Evolutionary conservation across 257 asterid species (phyloP), one percentile per base, ranked within the genome.

Genomic region (Handroanthus guayacan): DNA sequence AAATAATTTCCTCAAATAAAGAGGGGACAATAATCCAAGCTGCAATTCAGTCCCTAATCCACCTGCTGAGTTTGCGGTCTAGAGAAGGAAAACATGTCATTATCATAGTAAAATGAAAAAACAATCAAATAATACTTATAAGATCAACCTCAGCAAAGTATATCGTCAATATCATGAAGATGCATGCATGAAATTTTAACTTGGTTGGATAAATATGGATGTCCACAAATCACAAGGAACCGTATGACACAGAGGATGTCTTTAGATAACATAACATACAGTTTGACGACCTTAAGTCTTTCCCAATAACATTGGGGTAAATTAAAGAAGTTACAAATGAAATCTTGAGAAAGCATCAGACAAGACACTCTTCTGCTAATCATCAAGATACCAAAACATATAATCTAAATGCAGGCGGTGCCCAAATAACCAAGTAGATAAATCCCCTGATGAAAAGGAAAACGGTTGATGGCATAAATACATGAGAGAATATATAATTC

Each of bases 1-100:
- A 31, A 95, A 95, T 76, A 95, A 82, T 82, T 86, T 91, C 86
- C 99, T 88, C 88, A 95, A 82, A 83, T 95, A 95, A 58, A 84
- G 70, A 62, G 99, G 98, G 18, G 99, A 95, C 55, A 90, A 73
- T 81, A 95, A 84, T 77, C 99, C 99, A 80, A 91, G 96, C 92
- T 89, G 99, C 90, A 95, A 68, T 75, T 95, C 91, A 69, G 90
- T 58, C 3, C 90, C 81, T 61, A 93, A 82, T 82, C 98, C 89
- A 11, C 87, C 62, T 4, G 97, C 75, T 12, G 94, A 81, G 83
- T 84, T 93, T 47, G 91, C 87, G 20, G 89, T 78, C 99, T 95
- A 79, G 39, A 86, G 12, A 77, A 76, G 63, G 75, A 51, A 72
- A 48, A 74, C 57, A 39, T 39, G 56, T 11, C 81, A 60, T 25